phyloP scores from a whole-genome alignment of 768 basidiomycete genomes.

The Calocybe gangraenosa region DNA sequence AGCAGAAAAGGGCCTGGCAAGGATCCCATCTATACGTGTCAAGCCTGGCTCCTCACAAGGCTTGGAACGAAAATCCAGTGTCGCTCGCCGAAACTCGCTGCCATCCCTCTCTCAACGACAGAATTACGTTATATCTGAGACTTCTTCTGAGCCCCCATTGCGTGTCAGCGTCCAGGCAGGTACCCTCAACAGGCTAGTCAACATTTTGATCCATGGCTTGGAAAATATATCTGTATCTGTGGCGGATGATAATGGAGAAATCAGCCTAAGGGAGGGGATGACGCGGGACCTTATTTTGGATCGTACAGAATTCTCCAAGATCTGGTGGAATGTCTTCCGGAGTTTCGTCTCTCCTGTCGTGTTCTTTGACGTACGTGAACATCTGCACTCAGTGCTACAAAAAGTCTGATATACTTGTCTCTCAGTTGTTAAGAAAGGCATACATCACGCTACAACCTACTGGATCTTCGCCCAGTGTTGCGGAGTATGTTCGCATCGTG shows the following conservation, averaged over 20 bases:
- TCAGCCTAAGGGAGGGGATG: slow-evolving; percentile 69
- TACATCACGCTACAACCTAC: slow-evolving; percentile 51
- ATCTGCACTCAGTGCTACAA: neutral
- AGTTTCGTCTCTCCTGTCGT: slow-evolving; percentile 78
- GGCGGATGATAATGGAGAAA: slow-evolving; percentile 85
- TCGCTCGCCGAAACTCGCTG: slow-evolving; percentile 71
- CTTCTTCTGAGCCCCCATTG: slow-evolving; percentile 65
- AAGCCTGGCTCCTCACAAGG: slow-evolving; percentile 65
- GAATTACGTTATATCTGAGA: slow-evolving; percentile 55
- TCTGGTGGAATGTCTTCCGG: slow-evolving; percentile 84
- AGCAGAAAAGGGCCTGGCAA: slow-evolving; percentile 41
- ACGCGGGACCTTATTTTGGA: slow-evolving; percentile 72
- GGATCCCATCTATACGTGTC: slow-evolving; percentile 75
- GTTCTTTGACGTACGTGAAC: slow-evolving; percentile 81
- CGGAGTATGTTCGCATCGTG: slow-evolving; percentile 46
- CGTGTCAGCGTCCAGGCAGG: slow-evolving; percentile 78
- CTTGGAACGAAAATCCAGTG: slow-evolving; percentile 72
- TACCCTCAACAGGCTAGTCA: slow-evolving; percentile 69
- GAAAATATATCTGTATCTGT: slow-evolving; percentile 76
- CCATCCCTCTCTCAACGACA: slow-evolving; percentile 69
- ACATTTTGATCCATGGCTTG: slow-evolving; percentile 73
- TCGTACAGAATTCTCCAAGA: slow-evolving; percentile 62
- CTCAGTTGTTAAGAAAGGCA: slow-evolving; percentile 71
- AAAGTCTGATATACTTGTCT: slow-evolving; percentile 2
- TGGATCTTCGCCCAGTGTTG: slow-evolving; percentile 35